Base-by-base conservation (phyloP, 2,329 filamentous ascomycete genomes). In the Scedosporium minutisporum region DNA sequence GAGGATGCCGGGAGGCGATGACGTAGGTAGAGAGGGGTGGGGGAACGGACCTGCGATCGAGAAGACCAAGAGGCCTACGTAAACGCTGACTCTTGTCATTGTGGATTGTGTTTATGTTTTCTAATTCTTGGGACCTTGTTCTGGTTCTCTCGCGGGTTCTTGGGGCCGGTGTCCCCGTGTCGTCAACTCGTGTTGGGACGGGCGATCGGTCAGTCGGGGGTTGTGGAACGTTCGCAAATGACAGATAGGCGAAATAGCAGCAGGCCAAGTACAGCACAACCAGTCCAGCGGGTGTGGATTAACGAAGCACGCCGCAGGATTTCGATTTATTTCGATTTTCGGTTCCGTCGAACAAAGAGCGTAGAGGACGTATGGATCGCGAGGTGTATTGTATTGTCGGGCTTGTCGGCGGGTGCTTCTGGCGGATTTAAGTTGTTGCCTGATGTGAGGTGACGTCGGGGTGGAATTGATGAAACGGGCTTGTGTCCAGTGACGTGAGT, bases 81-180 rank as follows among this genome's bases (percentile, higher is more conserved):
- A 62, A n/a, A 62, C 53, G 61, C 27, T 23, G 55, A 62, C 53
- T 53, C 61, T 62, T n/a, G 61, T 62, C 61, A 62, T 62, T 55
- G 27, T 55, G 18, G 18, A 46, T 48, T n/a, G 51, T 16, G 51
- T 25, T 21, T 18, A 6, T 23, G 38, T 23, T 42, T 42, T 25
- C 57, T 16, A 9, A 10, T 5, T 16, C 16, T 57, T 57, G n/a
- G 12, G 16, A 9, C 53, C 23, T 12, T 38, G 33, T 12, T 38
- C 33, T 12, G 0, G 10, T 38, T 14, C 10, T 38, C 33, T 12
- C 10, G 33, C 1, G 33, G 6, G 33, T 14, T 6, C 33, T 38
- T 38, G 33, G 33, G 33, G 33, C 10, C 4, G 2, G 10, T 12
- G 33, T 38, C 33, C 33, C 33, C 33, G 33, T 38, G 4, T 12